Evolutionary conservation across 2,329 filamentous ascomycete genomes (phyloP).

Genomic region (Epichloe festucae): DNA sequence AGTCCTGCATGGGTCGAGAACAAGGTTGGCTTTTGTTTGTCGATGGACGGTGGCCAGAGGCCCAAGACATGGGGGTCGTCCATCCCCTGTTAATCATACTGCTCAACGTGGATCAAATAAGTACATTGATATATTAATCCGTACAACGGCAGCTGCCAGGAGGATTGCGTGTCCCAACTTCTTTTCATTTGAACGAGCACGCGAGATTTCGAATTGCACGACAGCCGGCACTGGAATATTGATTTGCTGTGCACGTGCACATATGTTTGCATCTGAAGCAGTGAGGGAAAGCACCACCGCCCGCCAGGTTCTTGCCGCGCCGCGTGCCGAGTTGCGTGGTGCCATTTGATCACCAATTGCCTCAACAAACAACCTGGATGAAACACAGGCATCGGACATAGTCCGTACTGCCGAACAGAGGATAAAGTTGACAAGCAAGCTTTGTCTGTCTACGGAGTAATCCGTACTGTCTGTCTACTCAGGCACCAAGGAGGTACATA

Average conservation of each 20-base stretch:
- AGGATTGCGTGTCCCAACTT: no score
- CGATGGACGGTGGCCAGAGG: not conserved
- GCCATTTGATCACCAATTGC: not conserved
- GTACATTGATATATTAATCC: not conserved
- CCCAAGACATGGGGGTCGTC: not conserved
- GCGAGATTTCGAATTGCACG: no score
- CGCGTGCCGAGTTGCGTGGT: not conserved
- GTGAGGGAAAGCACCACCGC: not conserved
- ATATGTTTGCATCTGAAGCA: not conserved
- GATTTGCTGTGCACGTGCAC: not conserved
- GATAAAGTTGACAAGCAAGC: no score
- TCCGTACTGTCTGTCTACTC: no score
- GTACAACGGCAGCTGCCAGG: not conserved
- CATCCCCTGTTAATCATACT: not conserved
- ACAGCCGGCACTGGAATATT: no score
- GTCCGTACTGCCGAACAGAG: no score
- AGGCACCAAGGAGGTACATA: no score
- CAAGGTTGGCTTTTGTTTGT: not conserved
- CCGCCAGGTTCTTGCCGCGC: not conserved
- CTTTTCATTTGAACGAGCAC: no score
- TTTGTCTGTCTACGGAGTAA: no score
- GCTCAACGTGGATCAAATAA: not conserved
- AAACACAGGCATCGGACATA: no score
- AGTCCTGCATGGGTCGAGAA: not conserved
- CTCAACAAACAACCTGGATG: no score